phyloP scores from a whole-genome alignment of 176 grass and related monocot genomes.

The Pontederia paniculata region DNA sequence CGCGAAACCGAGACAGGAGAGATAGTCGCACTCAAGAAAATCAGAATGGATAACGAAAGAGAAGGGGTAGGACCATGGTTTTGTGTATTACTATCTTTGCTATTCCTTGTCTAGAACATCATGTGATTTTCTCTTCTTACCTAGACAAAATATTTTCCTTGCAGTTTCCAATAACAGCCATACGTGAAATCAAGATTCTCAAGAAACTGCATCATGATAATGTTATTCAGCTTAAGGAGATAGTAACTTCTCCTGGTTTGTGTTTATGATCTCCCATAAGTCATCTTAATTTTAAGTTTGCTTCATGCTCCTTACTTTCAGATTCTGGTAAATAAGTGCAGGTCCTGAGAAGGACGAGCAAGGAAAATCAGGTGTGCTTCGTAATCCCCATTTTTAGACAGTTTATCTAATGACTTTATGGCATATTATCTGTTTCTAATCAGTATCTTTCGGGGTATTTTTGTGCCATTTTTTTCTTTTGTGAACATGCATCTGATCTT shows the following conservation, averaged over 20 bases:
- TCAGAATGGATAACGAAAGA: constrained; percentile 90
- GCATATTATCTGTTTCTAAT: no score
- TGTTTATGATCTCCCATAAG: not conserved
- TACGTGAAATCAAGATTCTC: constrained; percentile 94
- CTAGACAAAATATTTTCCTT: not conserved
- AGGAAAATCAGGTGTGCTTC: constrained; percentile 54
- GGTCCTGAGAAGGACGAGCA: constrained; percentile 83
- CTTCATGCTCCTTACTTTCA: constrained; percentile 4
- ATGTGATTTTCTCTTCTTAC: not conserved
- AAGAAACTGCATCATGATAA: constrained; percentile 88
- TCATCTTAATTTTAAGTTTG: constrained; percentile 20
- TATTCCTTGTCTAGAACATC: not conserved
- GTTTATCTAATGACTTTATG: no score
- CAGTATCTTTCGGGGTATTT: no score
- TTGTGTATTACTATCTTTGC: not conserved
- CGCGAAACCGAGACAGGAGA: constrained; percentile 65
- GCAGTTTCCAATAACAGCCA: constrained; percentile 82
- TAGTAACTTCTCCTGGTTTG: constrained; percentile 80
- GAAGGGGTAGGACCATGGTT: constrained; percentile 37
- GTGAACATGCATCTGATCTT: no score
- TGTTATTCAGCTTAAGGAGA: constrained; percentile 90
- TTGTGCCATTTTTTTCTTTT: no score
- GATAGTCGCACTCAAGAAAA: constrained; percentile 93
- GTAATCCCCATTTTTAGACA: no score
- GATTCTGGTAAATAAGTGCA: constrained; percentile 18